Conservation (phyloP, 192 early-diverging fungal species). For the Podila verticillata region DNA sequence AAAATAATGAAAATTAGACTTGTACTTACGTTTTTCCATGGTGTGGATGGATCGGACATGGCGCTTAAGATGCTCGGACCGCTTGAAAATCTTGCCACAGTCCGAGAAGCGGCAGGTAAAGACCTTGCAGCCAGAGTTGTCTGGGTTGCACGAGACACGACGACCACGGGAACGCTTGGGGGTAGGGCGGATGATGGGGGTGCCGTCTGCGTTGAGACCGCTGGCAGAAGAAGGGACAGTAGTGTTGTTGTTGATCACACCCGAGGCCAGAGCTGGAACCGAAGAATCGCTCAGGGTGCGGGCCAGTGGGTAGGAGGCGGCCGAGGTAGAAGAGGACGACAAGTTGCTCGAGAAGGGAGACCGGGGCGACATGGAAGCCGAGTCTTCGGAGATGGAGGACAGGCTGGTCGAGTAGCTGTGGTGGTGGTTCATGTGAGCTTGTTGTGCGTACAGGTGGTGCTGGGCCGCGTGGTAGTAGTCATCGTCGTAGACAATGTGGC, state of each 20-base stretch:
- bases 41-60: slow-evolving; percentile 71
- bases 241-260: neutral
- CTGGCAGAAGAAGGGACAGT: neutral
- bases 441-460: slow-evolving; percentile 45
- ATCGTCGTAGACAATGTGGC: slow-evolving; percentile 40
- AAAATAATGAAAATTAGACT: neutral
- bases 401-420: slow-evolving; percentile 43
- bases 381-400: slow-evolving; percentile 35
- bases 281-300: slow-evolving; percentile 47
- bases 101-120: slow-evolving; percentile 64
- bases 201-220: slow-evolving; percentile 12
- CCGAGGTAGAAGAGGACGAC: slow-evolving; percentile 20
- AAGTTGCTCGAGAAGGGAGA: slow-evolving; percentile 32
- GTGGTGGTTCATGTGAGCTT: slow-evolving; percentile 7
- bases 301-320: slow-evolving; percentile 22
- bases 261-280: slow-evolving; percentile 19
- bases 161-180: slow-evolving; percentile 61
- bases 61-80: slow-evolving; percentile 69
- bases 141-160: slow-evolving; percentile 62
- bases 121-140: slow-evolving; percentile 57
- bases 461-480: slow-evolving; percentile 46
- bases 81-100: slow-evolving; percentile 69
- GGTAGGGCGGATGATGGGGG: slow-evolving; percentile 48
- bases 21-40: slow-evolving; percentile 66
- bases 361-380: slow-evolving; percentile 24